Percentiles rank a stretch among this genome's conserved stretches.
These are phyloP conservation scores for Inonotus hispidus DNA, from an alignment of 1,284 basidiomycete species.

Conservation along the genomic window DNA sequence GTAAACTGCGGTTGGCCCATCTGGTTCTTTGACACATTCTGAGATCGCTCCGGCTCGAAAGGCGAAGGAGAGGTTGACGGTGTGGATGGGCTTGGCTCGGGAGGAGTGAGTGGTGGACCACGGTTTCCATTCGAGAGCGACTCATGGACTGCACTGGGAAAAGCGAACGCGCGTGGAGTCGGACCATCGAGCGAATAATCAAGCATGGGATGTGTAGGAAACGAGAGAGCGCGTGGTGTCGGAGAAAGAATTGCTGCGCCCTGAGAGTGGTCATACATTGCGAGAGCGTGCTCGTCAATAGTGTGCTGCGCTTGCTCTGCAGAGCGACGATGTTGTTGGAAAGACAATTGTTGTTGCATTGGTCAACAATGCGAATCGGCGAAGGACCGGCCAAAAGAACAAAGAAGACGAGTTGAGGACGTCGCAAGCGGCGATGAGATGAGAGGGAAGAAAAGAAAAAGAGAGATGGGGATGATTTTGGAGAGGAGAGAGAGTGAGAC, in stretches of 20 bases:
- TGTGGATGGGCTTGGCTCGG: slow-evolving; percentile 55
- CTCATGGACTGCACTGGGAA: slow-evolving; percentile 60
- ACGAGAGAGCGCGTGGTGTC: slow-evolving; percentile 13
- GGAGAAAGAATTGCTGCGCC: background rate
- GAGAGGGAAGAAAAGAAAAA: background rate
- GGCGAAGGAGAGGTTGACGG: slow-evolving; percentile 57
- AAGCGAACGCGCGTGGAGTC: slow-evolving; percentile 70
- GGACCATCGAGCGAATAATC: slow-evolving; percentile 59
- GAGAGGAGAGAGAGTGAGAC: background rate
- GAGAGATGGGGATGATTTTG: background rate
- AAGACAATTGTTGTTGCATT: background rate
- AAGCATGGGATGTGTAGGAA: slow-evolving; percentile 5
- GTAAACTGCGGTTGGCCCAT: background rate
- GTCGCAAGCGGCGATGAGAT: background rate
- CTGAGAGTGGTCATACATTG: background rate
- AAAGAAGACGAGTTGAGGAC: slow-evolving; percentile 1
- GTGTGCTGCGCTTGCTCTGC: background rate
- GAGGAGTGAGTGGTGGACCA: slow-evolving; percentile 1
- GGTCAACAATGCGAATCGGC: background rate
- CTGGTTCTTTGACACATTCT: slow-evolving; percentile 21
- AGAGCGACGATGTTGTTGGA: background rate
- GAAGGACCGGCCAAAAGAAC: background rate
- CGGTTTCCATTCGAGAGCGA: slow-evolving; percentile 29
- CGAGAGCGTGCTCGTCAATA: slow-evolving; percentile 1
- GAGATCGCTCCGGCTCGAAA: slow-evolving; percentile 56